Base-by-base conservation (phyloP, 2,329 filamentous ascomycete genomes). In the Sporothrix dimorphospora region DNA sequence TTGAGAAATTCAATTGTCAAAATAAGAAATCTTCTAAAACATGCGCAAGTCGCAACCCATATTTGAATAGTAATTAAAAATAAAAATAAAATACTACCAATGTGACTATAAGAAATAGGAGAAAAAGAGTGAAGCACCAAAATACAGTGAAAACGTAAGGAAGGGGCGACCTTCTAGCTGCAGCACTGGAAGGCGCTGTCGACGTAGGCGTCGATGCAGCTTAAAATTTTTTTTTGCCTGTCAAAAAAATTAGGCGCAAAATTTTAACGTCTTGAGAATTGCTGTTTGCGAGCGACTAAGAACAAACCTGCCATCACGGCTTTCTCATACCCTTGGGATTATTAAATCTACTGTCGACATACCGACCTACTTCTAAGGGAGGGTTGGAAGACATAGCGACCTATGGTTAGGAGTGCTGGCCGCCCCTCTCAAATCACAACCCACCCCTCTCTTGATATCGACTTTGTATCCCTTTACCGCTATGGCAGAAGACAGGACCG, bases 161-260 rank as follows among this genome's bases (percentile, higher is more conserved):
- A 66, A 47, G 42, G 63, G 42, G 63, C 24, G 63, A 49, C 8
- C 8, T 19, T 65, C 40, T 49, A 21, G 24, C 59, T 45, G 0
- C 27, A 34, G 38, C n/a, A 24, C 21, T 14, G 63, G 63, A 45
- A 49, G 24, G 63, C 42, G 63, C 38, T n/a, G 7, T 21, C 40
- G 11, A 16, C 42, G 34, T 16, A 30, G 63, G 42, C 42, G 63
- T 14, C 5, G 45, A 51, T 51, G 42, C 45, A 38, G 65, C 65
- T 47, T 51, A 51, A 53, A 67, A 51, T 38, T 51, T 40, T 67
- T 67, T 67, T 67, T 30, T 67, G 27, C 27, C 65, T n/a, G 16
- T 24, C 27, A 49, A 49, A 49, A 67, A 67, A 51, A 12, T 49
- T 38, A 24, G 65, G 45, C 45, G 42, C 24, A 49, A 49, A 67